Conservation (phyloP, 768 basidiomycete species). For the Ramaria rubella region DNA sequence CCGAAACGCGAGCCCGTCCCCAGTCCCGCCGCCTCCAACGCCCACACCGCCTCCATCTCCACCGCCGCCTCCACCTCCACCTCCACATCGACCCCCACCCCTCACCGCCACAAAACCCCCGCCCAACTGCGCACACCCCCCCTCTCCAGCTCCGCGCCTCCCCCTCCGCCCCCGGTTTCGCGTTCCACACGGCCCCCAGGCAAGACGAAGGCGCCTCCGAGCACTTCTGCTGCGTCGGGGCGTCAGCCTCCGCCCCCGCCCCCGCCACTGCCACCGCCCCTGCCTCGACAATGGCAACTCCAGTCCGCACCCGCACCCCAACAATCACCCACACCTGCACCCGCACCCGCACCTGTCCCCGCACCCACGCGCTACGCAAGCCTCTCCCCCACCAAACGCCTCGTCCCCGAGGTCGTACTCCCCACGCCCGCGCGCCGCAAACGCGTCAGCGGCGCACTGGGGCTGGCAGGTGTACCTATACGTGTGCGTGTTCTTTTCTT, state of each 20-base stretch:
- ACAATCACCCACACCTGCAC: background rate
- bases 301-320: background rate
- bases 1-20: constrained; percentile 14
- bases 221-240: too few relatives aligned
- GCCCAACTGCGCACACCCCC: constrained; percentile 26
- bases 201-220: background rate
- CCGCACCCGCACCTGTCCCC: background rate
- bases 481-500: background rate
- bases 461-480: background rate
- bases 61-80: constrained; percentile 17
- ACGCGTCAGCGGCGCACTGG: background rate
- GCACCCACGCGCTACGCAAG: background rate
- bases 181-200: background rate
- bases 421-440: background rate
- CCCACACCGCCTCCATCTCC: constrained; percentile 12
- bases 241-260: background rate
- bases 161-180: constrained; percentile 24
- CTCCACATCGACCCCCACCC: too few relatives aligned
- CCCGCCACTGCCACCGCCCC: too few relatives aligned
- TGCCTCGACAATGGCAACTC: background rate
- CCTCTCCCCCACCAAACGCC: constrained; percentile 1
- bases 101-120: constrained; percentile 14
- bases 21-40: too few relatives aligned
- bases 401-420: constrained; percentile 3
- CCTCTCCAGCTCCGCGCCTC: constrained; percentile 22